Percentiles rank a stretch among this genome's conserved stretches.
phyloP scores from a whole-genome alignment of 306 rosid genomes.

The Quercus suber region DNA sequence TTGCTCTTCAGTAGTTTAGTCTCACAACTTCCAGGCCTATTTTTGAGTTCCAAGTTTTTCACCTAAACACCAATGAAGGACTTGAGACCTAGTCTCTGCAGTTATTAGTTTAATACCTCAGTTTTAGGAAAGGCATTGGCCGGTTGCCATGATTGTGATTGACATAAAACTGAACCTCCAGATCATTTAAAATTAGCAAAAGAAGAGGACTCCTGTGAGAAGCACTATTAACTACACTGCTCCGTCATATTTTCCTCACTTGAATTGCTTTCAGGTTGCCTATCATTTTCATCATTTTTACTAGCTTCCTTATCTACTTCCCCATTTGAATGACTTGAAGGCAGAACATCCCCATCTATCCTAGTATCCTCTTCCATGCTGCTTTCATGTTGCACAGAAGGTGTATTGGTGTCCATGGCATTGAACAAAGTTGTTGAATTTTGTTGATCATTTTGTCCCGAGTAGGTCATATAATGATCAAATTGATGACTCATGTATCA shows the following conservation, averaged over 20 bases:
- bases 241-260: background rate
- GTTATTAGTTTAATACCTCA: background rate
- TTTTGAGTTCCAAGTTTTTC: no score
- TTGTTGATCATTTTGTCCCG: background rate
- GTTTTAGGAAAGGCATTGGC: no score
- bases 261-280: background rate
- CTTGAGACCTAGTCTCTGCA: no score
- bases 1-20: background rate
- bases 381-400: background rate
- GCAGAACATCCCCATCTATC: background rate
- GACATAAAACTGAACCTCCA: no score
- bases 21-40: background rate
- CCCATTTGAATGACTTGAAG: background rate
- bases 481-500: background rate
- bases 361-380: background rate
- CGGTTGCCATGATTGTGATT: background rate
- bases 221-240: background rate
- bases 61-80: no score
- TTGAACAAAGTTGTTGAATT: background rate
- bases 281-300: background rate
- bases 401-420: background rate
- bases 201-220: background rate
- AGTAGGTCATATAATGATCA: background rate
- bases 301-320: background rate
- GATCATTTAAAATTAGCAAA: background rate